Base-by-base conservation (phyloP, 1,139 yeast species). In the Yamadazyma diddensiae region DNA sequence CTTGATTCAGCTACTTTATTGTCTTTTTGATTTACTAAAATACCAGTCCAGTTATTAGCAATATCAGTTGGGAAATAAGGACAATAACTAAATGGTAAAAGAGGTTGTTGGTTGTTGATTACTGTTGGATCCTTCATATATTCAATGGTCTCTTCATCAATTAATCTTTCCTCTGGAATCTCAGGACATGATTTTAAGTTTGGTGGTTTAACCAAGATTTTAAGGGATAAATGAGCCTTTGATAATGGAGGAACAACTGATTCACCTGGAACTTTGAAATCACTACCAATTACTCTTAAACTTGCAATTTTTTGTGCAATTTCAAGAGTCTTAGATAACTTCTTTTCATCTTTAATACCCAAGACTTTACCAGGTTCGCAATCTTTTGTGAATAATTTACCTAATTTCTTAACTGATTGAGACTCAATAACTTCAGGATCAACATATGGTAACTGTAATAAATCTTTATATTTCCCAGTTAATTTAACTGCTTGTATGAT, bases 261-360 rank as follows among this genome's bases (percentile, higher is more conserved):
- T 62, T 90, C 97, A 23, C 97, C 98, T 3, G 96, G 94, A 26
- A 90, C 96, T 42, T 77, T 73, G 59, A 90, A 87, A 37, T 74
- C 77, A 28, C 95, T 81, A 33, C 77, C 77, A 26, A 88, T 46
- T 14, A 90, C 65, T 47, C 84, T 79, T 37, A 92, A 61, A 28
- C 69, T 62, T 26, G 97, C 97, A 26, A 87, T 76, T 32, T 70
- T 65, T 5, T 71, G 53, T 2, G 94, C 95, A 35, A 81, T 72
- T 9, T 66, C 59, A 31, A 82, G 54, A 3, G 87, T 73, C 21
- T 67, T 65, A 15, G 66, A 53, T 33, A 79, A 57, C 46, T 71
- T 57, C 2, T 48, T 46, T 19, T 65, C 62, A 40, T 78, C 78
- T 15, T 51, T 47, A 30, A 81, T 67, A 22, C 86, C 86, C 49